Evolutionary conservation across 345 rosid genomes (phyloP).

Genomic region (Populus alba): DNA sequence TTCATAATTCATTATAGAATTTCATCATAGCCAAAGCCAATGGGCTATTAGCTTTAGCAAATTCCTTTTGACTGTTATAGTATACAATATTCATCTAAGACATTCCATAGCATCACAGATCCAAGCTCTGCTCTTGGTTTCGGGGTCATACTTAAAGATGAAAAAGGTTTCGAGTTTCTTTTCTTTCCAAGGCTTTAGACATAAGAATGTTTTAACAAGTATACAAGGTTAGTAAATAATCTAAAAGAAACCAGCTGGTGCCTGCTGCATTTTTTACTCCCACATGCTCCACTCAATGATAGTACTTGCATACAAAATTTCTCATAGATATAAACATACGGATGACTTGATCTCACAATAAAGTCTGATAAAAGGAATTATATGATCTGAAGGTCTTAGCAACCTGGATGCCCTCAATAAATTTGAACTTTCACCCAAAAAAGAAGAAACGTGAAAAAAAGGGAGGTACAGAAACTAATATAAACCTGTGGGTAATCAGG

Average conservation of each 20-base stretch:
- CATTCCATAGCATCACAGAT: not conserved
- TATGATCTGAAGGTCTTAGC: not conserved
- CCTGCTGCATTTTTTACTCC: not conserved
- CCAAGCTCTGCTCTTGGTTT: not conserved
- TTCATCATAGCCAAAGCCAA: not conserved
- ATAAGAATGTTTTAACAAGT: not conserved
- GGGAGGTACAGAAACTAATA: not conserved
- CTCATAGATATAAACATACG: not conserved
- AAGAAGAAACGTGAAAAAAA: not conserved
- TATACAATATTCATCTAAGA: not conserved
- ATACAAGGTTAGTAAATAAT: not conserved
- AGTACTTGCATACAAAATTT: not conserved
- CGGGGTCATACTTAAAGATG: not conserved
- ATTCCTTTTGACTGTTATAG: not conserved
- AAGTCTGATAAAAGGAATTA: not conserved
- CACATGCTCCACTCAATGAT: not conserved
- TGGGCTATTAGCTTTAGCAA: not conserved
- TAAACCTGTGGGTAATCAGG: constrained; percentile 37
- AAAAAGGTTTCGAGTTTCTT: not conserved
- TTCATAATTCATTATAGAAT: not conserved
- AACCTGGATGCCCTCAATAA: not conserved
- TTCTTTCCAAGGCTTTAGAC: not conserved
- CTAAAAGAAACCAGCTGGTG: not conserved
- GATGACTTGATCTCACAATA: not conserved
- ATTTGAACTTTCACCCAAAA: not conserved